Percentiles rank a stretch among this genome's conserved stretches.
Conservation (phyloP, 305 asterid genomes). For the Coffea humblotiana region DNA sequence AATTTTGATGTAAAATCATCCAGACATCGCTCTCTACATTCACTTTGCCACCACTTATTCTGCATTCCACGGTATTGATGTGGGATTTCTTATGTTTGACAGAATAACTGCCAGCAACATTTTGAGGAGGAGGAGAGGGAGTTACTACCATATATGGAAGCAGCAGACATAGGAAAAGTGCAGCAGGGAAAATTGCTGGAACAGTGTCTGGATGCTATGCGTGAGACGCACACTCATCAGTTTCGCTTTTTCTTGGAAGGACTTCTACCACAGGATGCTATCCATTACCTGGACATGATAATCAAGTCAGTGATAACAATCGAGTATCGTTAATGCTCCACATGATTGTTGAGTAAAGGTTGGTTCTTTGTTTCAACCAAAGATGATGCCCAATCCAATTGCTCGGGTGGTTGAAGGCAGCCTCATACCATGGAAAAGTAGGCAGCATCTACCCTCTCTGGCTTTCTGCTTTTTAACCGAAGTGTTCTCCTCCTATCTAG, state of each 20-base stretch:
- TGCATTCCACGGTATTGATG: neutral
- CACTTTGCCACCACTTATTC: neutral
- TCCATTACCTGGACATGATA: slow-evolving; percentile 79
- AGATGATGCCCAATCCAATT: slow-evolving; percentile 7
- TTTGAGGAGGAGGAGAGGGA: slow-evolving; percentile 83
- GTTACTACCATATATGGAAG: slow-evolving; percentile 86
- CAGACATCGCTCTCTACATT: neutral
- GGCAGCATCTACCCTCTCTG: slow-evolving; percentile 6
- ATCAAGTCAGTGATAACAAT: slow-evolving; percentile 60
- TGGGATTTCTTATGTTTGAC: neutral
- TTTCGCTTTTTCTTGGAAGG: slow-evolving; percentile 88
- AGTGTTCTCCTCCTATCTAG: slow-evolving; percentile 8
- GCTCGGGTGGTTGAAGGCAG: slow-evolving; percentile 2
- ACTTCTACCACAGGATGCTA: slow-evolving; percentile 75
- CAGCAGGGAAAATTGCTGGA: slow-evolving; percentile 69
- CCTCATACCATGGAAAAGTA: neutral
- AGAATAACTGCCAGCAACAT: slow-evolving; percentile 60
- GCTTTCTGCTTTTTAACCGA: slow-evolving; percentile 10
- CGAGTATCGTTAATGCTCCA: slow-evolving; percentile 71
- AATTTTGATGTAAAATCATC: slow-evolving; percentile 2
- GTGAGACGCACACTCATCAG: slow-evolving; percentile 72
- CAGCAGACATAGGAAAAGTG: slow-evolving; percentile 62
- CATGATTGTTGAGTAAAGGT: slow-evolving; percentile 54
- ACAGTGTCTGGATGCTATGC: slow-evolving; percentile 77
- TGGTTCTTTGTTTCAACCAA: slow-evolving; percentile 5